A percentile compares a stretch with the other conserved stretches of the same genome.
phyloP scores from a whole-genome alignment of 257 asterid species.

The Solanum dulcamara region DNA sequence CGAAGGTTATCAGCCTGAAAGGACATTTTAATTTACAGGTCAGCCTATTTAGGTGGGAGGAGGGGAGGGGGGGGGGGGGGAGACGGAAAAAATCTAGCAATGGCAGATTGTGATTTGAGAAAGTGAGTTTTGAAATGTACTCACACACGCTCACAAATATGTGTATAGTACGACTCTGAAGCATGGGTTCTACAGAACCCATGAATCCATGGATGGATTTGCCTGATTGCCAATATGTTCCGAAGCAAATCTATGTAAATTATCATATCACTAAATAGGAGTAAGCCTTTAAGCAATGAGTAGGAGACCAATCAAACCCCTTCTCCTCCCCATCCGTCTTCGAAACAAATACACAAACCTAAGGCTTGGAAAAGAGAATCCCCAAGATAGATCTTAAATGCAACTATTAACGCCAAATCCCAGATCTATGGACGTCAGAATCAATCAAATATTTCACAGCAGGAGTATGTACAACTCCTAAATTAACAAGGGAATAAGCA shows the following conservation, averaged over 20 bases:
- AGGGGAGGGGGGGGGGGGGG: no score
- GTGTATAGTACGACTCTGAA: not conserved
- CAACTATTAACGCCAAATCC: not conserved
- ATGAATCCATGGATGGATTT: not conserved
- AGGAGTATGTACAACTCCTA: not conserved
- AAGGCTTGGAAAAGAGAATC: not conserved
- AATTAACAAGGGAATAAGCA: not conserved
- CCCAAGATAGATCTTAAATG: not conserved
- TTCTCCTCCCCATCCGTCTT: not conserved
- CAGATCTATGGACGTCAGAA: not conserved
- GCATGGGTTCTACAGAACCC: not conserved
- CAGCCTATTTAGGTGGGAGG: not conserved
- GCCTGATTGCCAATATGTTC: not conserved
- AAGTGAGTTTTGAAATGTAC: not conserved
- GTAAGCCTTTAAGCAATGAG: not conserved
- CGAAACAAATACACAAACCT: not conserved
- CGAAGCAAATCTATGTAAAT: not conserved
- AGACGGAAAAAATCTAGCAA: no score
- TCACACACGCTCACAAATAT: not conserved
- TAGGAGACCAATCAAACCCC: not conserved
- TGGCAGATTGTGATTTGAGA: not conserved
- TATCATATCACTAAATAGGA: not conserved
- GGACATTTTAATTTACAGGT: not conserved
- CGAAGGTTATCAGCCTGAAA: slow-evolving; percentile 85
- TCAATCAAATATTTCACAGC: not conserved